Evolutionary conservation across 2,329 filamentous ascomycete genomes (phyloP).

Genomic region (Diaporthe nobilis): DNA sequence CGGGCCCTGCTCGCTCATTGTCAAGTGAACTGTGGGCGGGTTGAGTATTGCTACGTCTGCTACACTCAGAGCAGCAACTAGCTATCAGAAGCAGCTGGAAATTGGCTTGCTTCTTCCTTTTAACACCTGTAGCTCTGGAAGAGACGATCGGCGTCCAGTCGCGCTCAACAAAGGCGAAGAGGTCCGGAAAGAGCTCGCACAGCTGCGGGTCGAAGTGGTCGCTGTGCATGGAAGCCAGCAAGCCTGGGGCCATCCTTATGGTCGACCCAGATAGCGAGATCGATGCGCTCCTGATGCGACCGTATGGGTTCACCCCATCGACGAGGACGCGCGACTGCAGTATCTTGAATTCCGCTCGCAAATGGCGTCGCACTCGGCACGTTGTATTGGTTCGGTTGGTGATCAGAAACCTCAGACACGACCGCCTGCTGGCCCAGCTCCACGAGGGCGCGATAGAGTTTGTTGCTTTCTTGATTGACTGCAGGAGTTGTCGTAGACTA

Average conservation of each 20-base stretch:
- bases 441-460: not conserved
- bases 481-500: not conserved
- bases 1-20: too few species aligned
- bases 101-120: not conserved
- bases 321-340: not conserved
- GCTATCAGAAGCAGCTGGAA: not conserved
- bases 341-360: not conserved
- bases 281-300: not conserved
- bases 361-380: not conserved
- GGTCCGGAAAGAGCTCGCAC: not conserved
- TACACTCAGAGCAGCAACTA: constrained; percentile 10
- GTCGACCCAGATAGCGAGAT: not conserved
- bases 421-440: not conserved
- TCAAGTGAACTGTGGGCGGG: too few species aligned
- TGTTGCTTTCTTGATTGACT: not conserved
- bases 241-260: not conserved
- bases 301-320: not conserved
- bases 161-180: not conserved
- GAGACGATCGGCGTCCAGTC: not conserved
- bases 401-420: not conserved
- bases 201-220: too few species aligned
- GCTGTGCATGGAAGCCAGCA: not conserved
- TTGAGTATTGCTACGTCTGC: too few species aligned
- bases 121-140: not conserved
- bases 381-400: not conserved